Percentiles rank a stretch among this genome's conserved stretches.
Conservation (phyloP, 257 asterid species). For the Nicotiana obtusifolia region DNA sequence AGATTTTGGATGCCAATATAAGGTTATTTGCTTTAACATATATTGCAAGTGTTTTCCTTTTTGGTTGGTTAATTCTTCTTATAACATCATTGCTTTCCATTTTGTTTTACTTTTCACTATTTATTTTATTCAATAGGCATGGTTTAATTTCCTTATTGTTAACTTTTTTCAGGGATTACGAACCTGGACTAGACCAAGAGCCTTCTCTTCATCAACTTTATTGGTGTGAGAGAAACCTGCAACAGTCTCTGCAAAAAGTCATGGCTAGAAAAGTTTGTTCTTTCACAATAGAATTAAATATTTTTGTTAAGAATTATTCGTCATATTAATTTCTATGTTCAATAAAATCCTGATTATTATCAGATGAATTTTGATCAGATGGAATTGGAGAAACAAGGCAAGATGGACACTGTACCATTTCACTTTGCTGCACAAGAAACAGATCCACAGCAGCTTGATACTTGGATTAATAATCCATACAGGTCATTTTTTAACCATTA, state of each 20-base stretch:
- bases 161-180: conserved; percentile 38
- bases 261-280: neutral
- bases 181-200: conserved; percentile 29
- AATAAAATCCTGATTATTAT: neutral
- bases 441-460: neutral
- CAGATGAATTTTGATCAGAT: conserved; percentile 11
- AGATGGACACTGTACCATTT: neutral
- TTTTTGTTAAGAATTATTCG: neutral
- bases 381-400: conserved; percentile 20
- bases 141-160: neutral
- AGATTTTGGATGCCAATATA: conserved; percentile 39
- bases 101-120: neutral
- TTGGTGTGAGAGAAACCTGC: conserved; percentile 59
- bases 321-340: neutral
- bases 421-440: neutral
- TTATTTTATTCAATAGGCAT: neutral
- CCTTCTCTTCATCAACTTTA: conserved; percentile 52
- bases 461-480: neutral
- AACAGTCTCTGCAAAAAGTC: conserved; percentile 29
- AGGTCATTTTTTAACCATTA: neutral
- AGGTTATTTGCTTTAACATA: conserved; percentile 29
- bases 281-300: neutral
- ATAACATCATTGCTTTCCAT: neutral
- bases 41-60: neutral
- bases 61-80: neutral